A percentile compares a stretch with the other conserved stretches of the same genome.
These are phyloP conservation scores for Trichoderma pleuroti DNA, from an alignment of 2,329 filamentous ascomycete genomes.

Conservation along the genomic window DNA sequence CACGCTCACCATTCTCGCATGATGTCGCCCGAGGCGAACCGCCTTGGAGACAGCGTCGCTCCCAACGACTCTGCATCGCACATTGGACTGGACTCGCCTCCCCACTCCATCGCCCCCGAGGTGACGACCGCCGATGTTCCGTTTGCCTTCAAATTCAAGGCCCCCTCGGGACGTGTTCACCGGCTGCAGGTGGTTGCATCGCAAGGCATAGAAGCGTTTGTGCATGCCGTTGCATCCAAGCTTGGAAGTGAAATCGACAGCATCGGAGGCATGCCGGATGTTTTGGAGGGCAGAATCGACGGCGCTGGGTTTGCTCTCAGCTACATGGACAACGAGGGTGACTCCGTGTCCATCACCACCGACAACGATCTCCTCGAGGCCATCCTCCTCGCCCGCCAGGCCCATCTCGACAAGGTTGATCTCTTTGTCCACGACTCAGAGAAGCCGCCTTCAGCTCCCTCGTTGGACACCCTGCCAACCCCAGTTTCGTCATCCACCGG, in stretches of 20 bases:
- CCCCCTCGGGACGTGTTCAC: constrained; percentile 90
- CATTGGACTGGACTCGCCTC: constrained; percentile 74
- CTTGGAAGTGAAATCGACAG: constrained; percentile 77
- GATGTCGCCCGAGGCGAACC: constrained; percentile 77
- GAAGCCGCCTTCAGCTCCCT: constrained; percentile 69
- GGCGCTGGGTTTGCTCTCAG: constrained; percentile 83
- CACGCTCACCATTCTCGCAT: constrained; percentile 65
- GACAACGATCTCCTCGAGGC: constrained; percentile 91
- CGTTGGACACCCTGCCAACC: constrained; percentile 41
- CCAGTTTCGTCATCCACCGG: constrained; percentile 47
- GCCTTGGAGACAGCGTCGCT: constrained; percentile 75
- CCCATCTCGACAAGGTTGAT: constrained; percentile 86
- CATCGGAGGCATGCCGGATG: constrained; percentile 74
- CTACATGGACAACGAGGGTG: constrained; percentile 95
- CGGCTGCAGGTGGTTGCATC: constrained; percentile 80
- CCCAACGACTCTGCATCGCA: constrained; percentile 95
- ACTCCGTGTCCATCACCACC: constrained; percentile 94
- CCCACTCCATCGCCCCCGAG: constrained; percentile 58
- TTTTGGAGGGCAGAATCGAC: constrained; percentile 75
- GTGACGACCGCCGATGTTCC: constrained; percentile 66
- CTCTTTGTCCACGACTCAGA: constrained; percentile 93
- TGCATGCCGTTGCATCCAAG: constrained; percentile 75
- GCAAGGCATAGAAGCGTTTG: constrained; percentile 75
- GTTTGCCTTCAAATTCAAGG: constrained; percentile 99
- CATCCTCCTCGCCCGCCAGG: constrained; percentile 74